Base-by-base conservation (phyloP, 2,329 filamentous ascomycete genomes). In the Talaromyces verruculosus region DNA sequence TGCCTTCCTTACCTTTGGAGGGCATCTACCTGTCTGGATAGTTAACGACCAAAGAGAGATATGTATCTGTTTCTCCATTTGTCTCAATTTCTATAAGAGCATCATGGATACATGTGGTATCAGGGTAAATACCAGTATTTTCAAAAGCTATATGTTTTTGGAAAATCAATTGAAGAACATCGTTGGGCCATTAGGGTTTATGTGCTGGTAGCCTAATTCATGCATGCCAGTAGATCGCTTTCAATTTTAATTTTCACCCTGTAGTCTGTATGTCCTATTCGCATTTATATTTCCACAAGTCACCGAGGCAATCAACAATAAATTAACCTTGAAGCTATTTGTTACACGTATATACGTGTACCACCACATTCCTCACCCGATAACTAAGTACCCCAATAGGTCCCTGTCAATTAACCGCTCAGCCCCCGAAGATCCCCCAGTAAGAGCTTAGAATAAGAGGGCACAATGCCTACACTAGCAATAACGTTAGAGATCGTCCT, bases 331-430 rank as follows among this genome's bases (percentile, higher is more conserved):
- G 47, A 51, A 30, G 13, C 25, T 30, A 30, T 51, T 15, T 6
- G 6, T 17, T 49, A 15, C 45, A 15, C 2, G 5, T 45, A 30
- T 10, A 10, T 28, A 7, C 13, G 1, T 30, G 17, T 57, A 11
- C 17, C 37, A 28, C 55, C 35, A 28, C 30, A 10, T 15, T 30
- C 39, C 28, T 59, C 19, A 28, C 7, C 25, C 22, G 6, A n/a
- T 15, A 5, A 33, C 11, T 13, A 30, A n/a, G 13, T 19, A 35
- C 7, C 19, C 51, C 25, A 30, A 55, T 25, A 19, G n/a, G 13
- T n/a, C 22, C 53, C 53, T 22, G 17, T 60, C 37, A 28, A n/a
- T 60, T 60, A 60, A 37, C 57, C 57, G 37, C 57, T 11, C 57
- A 28, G 15, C 35, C 35, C 35, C 35, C 33, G 8, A 33, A 57